Conservation (phyloP, 2,329 filamentous ascomycete species). For the Decorospora gaudefroyi region DNA sequence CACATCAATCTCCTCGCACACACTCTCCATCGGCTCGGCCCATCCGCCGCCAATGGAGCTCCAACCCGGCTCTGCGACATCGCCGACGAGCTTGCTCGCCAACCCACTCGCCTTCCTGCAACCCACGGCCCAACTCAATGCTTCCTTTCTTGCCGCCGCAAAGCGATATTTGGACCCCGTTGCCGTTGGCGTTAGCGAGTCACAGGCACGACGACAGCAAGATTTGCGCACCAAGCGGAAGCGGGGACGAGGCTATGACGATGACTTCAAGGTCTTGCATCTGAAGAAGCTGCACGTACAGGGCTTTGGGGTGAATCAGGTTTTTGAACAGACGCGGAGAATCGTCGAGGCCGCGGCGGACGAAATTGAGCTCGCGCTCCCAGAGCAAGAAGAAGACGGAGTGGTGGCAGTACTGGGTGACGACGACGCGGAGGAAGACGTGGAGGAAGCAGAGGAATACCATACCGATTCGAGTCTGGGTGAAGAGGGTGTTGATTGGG, state of each 20-base stretch:
- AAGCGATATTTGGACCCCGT: slow-evolving; percentile 81
- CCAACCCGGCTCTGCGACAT: slow-evolving; percentile 44
- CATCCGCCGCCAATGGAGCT: slow-evolving; percentile 45
- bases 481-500: slow-evolving; percentile 44
- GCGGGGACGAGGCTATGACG: slow-evolving; percentile 59
- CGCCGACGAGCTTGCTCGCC: slow-evolving; percentile 63
- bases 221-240: slow-evolving; percentile 77
- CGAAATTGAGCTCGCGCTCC: slow-evolving; percentile 58
- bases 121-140: slow-evolving; percentile 68
- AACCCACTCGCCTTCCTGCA: slow-evolving; percentile 77
- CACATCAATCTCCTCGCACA: slow-evolving; percentile 49
- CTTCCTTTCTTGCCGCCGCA: slow-evolving; percentile 72
- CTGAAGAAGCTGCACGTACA: slow-evolving; percentile 82
- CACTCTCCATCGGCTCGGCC: slow-evolving; percentile 46
- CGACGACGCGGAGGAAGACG: slow-evolving; percentile 42
- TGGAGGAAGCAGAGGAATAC: slow-evolving; percentile 38
- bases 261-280: slow-evolving; percentile 63
- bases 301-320: slow-evolving; percentile 83
- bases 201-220: slow-evolving; percentile 70
- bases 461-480: slow-evolving; percentile 36
- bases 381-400: slow-evolving; percentile 33
- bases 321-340: slow-evolving; percentile 90
- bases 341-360: slow-evolving; percentile 70
- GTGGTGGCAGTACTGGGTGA: slow-evolving; percentile 24
- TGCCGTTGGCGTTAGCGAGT: slow-evolving; percentile 71